A percentile compares a stretch with the other conserved stretches of the same genome.
Conservation (phyloP, 2,329 filamentous ascomycete genomes). For the Dryadomyces sulphureus region DNA sequence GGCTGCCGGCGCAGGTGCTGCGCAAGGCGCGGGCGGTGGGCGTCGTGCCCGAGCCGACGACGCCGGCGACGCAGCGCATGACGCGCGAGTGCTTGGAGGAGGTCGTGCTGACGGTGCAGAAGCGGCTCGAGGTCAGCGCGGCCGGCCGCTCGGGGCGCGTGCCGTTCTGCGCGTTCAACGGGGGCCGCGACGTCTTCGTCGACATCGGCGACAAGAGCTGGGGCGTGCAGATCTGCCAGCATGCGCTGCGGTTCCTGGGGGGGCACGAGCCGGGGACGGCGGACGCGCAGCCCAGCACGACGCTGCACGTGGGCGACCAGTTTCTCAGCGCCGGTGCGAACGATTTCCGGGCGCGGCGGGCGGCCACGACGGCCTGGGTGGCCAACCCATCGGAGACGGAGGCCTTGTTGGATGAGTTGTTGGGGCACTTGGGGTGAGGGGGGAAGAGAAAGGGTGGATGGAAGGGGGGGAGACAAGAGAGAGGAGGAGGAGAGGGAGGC, state of each 20-base stretch:
- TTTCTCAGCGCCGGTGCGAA: constrained; percentile 91
- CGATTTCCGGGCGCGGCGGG: constrained; percentile 87
- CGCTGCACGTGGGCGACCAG: constrained; percentile 91
- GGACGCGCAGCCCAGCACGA: constrained; percentile 22
- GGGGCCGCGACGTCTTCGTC: constrained; percentile 93
- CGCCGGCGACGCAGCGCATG: constrained; percentile 46
- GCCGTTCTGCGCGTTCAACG: constrained; percentile 97
- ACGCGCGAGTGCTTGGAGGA: constrained; percentile 79
- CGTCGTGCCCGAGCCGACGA: constrained; percentile 40
- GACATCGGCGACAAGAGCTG: constrained; percentile 97
- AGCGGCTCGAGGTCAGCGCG: constrained; percentile 69
- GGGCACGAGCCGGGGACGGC: constrained; percentile 21
- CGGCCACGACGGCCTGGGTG: constrained; percentile 94
- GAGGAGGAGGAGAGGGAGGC: background rate
- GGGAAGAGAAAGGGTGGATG: background rate
- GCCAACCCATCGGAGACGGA: constrained; percentile 86
- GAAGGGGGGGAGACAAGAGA: background rate
- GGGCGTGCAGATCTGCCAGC: constrained; percentile 83
- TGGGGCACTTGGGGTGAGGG: constrained; percentile 38
- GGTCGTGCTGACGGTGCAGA: constrained; percentile 87
- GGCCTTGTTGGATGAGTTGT: constrained; percentile 71
- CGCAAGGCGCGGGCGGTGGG: constrained; percentile 82
- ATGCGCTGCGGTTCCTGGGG: constrained; percentile 9
- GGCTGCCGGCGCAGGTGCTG: constrained; percentile 63
- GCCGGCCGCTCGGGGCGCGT: constrained; percentile 43